Percentiles rank a stretch among this genome's conserved stretches.
phyloP scores from a whole-genome alignment of 257 asterid genomes.

The Nicotiana obtusifolia region DNA sequence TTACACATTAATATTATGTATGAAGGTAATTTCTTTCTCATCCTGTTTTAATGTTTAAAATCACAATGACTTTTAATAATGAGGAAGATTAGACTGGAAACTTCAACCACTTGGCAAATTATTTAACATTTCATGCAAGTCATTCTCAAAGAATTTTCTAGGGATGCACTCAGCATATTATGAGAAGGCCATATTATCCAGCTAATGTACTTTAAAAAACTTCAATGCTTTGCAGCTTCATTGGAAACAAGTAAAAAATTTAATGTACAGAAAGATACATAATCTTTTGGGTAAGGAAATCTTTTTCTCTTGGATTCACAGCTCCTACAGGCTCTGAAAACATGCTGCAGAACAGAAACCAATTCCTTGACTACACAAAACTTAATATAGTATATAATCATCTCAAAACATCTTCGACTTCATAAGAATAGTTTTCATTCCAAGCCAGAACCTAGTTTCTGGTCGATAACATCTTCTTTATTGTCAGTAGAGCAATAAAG shows the following conservation, averaged over 20 bases:
- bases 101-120: background rate
- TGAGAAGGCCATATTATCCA: constrained; percentile 1
- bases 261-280: background rate
- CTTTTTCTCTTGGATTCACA: background rate
- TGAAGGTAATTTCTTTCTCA: no score
- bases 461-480: background rate
- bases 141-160: background rate
- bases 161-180: background rate
- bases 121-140: background rate
- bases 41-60: no score
- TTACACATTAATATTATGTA: no score
- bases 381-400: background rate
- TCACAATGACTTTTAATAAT: no score
- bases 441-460: background rate
- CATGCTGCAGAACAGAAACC: constrained; percentile 7
- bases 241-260: background rate
- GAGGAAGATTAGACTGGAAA: no score
- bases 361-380: background rate
- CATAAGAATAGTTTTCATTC: background rate
- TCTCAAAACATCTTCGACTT: constrained; percentile 6
- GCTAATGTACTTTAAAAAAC: background rate
- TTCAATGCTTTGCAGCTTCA: background rate
- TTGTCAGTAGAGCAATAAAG: background rate
- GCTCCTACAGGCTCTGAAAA: background rate
- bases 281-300: background rate